These are phyloP conservation scores for Isabelozyma pseudorhagii DNA, from an alignment of 805 yeast genomes.

Conservation along the genomic window DNA sequence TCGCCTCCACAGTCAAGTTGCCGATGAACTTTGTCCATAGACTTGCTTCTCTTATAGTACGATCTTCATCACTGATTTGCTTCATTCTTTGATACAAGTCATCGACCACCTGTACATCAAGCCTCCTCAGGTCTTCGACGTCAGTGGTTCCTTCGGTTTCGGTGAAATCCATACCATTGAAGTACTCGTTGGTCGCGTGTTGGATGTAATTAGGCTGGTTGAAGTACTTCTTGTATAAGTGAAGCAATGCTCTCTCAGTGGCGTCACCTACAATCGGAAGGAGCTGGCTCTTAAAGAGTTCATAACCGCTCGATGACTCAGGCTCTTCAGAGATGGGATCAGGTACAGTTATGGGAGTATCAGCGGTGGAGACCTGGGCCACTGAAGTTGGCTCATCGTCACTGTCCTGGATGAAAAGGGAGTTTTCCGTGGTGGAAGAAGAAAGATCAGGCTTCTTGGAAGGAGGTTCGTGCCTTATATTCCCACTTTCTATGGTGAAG, in stretches of 20 bases:
- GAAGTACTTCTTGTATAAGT: constrained; percentile 11
- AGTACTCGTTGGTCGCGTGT: constrained; percentile 37
- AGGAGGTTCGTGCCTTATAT: neutral
- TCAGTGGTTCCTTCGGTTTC: constrained; percentile 1
- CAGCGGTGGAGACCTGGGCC: neutral
- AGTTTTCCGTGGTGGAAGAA: neutral
- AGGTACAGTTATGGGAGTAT: neutral
- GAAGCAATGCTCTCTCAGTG: constrained; percentile 3
- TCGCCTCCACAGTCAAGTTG: constrained; percentile 55
- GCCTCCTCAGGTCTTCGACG: neutral
- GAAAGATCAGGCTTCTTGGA: neutral
- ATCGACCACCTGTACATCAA: neutral
- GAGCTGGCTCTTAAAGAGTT: constrained; percentile 12
- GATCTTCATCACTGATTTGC: neutral
- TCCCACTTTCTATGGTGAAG: neutral
- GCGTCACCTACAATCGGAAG: constrained; percentile 11
- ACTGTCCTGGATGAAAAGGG: constrained; percentile 6
- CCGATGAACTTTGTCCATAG: constrained; percentile 53
- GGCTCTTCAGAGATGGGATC: neutral
- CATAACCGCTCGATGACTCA: neutral
- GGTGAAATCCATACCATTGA: constrained; percentile 40
- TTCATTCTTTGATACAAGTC: neutral
- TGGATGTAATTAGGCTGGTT: constrained; percentile 8
- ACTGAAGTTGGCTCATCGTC: neutral
- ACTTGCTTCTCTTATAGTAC: neutral